Evolutionary conservation across 1,284 basidiomycete species (phyloP).

Genomic region (Cryptococcus maquisensis): DNA sequence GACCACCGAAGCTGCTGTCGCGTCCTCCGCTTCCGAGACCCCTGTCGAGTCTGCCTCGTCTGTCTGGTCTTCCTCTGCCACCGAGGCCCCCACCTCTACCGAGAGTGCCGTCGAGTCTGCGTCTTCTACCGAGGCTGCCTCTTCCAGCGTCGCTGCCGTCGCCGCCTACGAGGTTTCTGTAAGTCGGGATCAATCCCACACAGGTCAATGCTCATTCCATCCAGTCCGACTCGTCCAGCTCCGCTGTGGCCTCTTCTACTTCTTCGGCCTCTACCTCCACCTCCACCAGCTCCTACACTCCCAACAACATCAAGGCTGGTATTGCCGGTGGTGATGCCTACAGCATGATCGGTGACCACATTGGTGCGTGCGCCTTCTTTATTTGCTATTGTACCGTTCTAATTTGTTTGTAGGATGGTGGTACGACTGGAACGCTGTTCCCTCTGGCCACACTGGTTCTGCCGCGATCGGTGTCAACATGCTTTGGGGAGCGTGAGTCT

Average conservation of each 20-base stretch:
- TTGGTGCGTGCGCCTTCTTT: slow-evolving; percentile 26
- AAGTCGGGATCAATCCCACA: background rate
- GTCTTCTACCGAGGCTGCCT: background rate
- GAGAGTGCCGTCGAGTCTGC: background rate
- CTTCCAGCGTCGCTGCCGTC: slow-evolving; percentile 3
- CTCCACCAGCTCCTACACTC: slow-evolving; percentile 21
- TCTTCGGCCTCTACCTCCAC: slow-evolving; percentile 7
- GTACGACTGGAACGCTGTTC: slow-evolving; percentile 27
- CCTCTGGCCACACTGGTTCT: slow-evolving; percentile 20
- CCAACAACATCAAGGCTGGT: slow-evolving; percentile 45
- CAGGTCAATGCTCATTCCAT: background rate
- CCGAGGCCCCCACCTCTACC: background rate
- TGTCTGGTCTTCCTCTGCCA: background rate
- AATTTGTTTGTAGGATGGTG: background rate
- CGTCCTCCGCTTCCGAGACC: background rate
- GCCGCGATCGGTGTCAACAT: slow-evolving; percentile 33
- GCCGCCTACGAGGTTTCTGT: background rate
- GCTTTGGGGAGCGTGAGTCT: slow-evolving; percentile 41
- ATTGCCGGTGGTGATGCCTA: slow-evolving; percentile 36
- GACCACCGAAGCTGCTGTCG: background rate
- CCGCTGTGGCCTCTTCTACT: slow-evolving; percentile 4
- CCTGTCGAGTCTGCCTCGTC: background rate
- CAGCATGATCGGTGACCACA: slow-evolving; percentile 21
- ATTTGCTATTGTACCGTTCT: background rate
- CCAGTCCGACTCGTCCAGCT: background rate